These are phyloP conservation scores for Leptosphaerulina australis DNA, from an alignment of 2,329 filamentous ascomycete species.

Conservation along the genomic window DNA sequence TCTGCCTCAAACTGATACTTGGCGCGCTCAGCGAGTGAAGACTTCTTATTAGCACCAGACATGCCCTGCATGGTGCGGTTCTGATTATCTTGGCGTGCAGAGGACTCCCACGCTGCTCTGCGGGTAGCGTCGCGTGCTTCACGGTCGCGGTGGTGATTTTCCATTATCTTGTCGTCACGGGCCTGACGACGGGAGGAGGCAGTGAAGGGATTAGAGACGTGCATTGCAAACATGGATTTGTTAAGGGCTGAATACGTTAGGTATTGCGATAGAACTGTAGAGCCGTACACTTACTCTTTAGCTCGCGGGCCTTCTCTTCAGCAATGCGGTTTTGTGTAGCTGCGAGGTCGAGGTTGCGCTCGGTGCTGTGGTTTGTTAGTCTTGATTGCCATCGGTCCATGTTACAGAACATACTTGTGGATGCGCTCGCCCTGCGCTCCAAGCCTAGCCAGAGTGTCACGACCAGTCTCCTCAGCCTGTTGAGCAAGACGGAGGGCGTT, in stretches of 20 bases:
- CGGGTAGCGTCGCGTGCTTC: slow-evolving; percentile 62
- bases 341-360: slow-evolving; percentile 81
- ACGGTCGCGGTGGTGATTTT: slow-evolving; percentile 66
- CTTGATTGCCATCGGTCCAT: not conserved
- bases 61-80: slow-evolving; percentile 24
- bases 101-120: slow-evolving; percentile 54
- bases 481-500: slow-evolving; percentile 68
- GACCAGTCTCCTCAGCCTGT: slow-evolving; percentile 72
- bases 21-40: slow-evolving; percentile 41
- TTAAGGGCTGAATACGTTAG: slow-evolving; percentile 62
- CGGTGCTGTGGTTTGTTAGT: slow-evolving; percentile 51
- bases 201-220: slow-evolving; percentile 69
- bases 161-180: slow-evolving; percentile 66
- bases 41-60: slow-evolving; percentile 22
- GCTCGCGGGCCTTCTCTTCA: slow-evolving; percentile 78
- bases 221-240: slow-evolving; percentile 86
- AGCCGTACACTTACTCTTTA: slow-evolving; percentile 62
- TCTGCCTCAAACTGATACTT: slow-evolving; percentile 47
- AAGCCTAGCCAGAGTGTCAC: slow-evolving; percentile 46
- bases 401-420: slow-evolving; percentile 29
- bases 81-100: slow-evolving; percentile 32
- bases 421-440: slow-evolving; percentile 47
- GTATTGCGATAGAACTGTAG: not conserved
- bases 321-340: slow-evolving; percentile 78
- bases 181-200: slow-evolving; percentile 58